phyloP scores from a whole-genome alignment of 1,139 yeast genomes.

The Zygosaccharomyces pseudobailii region DNA sequence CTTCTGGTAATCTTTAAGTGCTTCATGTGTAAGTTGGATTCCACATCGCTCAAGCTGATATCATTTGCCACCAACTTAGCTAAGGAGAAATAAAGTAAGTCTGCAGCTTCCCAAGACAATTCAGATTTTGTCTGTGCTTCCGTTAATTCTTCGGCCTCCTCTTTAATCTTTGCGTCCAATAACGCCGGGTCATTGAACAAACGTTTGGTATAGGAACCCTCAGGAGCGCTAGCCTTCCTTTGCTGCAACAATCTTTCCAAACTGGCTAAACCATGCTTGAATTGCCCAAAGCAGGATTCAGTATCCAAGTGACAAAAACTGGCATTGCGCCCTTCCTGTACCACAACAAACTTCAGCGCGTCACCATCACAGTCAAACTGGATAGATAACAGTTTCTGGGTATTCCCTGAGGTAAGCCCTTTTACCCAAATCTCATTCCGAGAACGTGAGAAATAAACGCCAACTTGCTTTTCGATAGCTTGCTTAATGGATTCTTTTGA shows the following conservation, averaged over 20 bases:
- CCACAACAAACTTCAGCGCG: conserved; percentile 79
- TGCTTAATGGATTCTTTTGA: conserved; percentile 75
- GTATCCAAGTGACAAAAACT: conserved; percentile 76
- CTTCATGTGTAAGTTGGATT: conserved; percentile 77
- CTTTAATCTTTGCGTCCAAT: conserved; percentile 81
- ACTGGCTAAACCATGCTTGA: conserved; percentile 48
- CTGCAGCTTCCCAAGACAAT: conserved; percentile 97
- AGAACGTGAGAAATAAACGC: conserved; percentile 90
- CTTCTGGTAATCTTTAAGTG: conserved; percentile 84
- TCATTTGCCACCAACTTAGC: conserved; percentile 81
- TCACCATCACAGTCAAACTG: conserved; percentile 90
- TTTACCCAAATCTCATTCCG: conserved; percentile 90
- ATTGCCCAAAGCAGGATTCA: conserved; percentile 75
- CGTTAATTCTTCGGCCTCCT: conserved; percentile 93
- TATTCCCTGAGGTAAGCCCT: conserved; percentile 93
- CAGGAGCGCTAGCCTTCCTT: conserved; percentile 62
- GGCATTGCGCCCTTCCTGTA: conserved; percentile 56
- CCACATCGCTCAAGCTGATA: conserved; percentile 75
- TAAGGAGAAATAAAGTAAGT: conserved; percentile 82
- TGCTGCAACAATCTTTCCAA: conserved; percentile 60
- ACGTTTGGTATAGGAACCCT: conserved; percentile 87
- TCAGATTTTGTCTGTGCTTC: conserved; percentile 72
- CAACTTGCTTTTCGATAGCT: conserved; percentile 75
- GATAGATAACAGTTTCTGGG: conserved; percentile 64
- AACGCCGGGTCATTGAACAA: conserved; percentile 72